A percentile compares a stretch with the other conserved stretches of the same genome.
phyloP scores from a whole-genome alignment of 331 rosid genomes.

The Phaseolus coccineus region DNA sequence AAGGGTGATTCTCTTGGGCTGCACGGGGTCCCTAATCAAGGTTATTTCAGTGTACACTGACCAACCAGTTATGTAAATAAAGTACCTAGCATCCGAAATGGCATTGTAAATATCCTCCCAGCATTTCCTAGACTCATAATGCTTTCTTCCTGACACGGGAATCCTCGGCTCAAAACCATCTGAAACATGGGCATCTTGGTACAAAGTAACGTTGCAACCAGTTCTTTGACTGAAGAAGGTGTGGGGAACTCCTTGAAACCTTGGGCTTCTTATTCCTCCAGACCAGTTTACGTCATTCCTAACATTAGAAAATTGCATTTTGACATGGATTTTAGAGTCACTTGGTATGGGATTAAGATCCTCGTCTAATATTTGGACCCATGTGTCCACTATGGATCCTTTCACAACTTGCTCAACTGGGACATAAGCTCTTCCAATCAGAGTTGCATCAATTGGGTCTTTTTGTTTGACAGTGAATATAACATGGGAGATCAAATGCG shows the following conservation, averaged over 20 bases:
- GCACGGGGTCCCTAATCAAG: slow-evolving; percentile 59
- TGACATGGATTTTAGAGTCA: slow-evolving; percentile 62
- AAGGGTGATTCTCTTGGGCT: slow-evolving; percentile 49
- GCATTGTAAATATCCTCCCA: slow-evolving; percentile 86
- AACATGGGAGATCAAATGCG: slow-evolving; percentile 65
- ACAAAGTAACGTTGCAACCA: slow-evolving; percentile 72
- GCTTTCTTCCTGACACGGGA: slow-evolving; percentile 9
- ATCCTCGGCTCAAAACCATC: slow-evolving; percentile 37
- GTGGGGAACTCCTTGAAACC: slow-evolving; percentile 66
- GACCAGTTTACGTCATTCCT: slow-evolving; percentile 63
- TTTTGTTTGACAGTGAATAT: slow-evolving; percentile 76
- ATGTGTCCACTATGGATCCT: slow-evolving; percentile 49
- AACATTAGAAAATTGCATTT: slow-evolving; percentile 54
- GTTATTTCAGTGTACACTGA: slow-evolving; percentile 70
- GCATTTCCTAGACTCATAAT: slow-evolving; percentile 53
- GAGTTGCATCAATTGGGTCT: slow-evolving; percentile 72
- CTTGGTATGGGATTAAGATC: slow-evolving; percentile 48
- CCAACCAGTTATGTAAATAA: slow-evolving; percentile 89
- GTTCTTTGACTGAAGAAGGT: slow-evolving; percentile 66
- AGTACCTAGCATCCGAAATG: slow-evolving; percentile 62
- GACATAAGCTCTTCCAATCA: slow-evolving; percentile 83
- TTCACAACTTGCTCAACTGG: slow-evolving; percentile 56
- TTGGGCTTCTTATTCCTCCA: slow-evolving; percentile 56
- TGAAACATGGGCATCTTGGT: slow-evolving; percentile 82
- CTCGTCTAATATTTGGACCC: slow-evolving; percentile 65